These are phyloP conservation scores for Acanthamoeba polyphaga DNA, from an alignment of 208 protist genomes.

Conservation along the genomic window DNA sequence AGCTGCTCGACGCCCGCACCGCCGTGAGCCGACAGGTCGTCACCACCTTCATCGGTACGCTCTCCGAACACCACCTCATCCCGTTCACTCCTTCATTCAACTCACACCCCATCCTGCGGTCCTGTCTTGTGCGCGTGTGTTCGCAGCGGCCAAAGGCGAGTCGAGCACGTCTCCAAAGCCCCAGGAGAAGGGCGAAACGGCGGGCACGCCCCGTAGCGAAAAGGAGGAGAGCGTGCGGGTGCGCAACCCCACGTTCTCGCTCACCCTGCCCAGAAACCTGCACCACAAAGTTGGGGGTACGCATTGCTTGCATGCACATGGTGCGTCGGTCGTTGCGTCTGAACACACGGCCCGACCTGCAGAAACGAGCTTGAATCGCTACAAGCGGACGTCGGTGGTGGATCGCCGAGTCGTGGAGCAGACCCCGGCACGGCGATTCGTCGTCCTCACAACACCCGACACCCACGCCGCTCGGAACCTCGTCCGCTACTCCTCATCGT, in stretches of 20 bases:
- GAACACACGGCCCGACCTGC: too few relatives aligned
- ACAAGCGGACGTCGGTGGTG: background rate
- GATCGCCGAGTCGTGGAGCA: background rate
- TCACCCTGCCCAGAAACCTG: background rate
- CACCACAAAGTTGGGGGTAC: background rate
- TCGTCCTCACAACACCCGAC: constrained; percentile 3
- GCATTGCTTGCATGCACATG: background rate
- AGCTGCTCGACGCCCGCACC: background rate
- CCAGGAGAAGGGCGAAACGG: background rate
- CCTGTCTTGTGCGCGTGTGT: too few relatives aligned
- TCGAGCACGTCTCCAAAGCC: background rate
- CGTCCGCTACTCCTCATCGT: background rate
- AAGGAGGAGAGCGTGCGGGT: background rate
- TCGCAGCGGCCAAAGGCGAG: background rate
- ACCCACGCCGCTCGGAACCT: background rate
- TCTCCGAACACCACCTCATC: background rate
- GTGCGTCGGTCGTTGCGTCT: background rate
- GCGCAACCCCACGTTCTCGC: constrained; percentile 3
- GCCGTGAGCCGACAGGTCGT: background rate
- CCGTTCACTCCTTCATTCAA: background rate
- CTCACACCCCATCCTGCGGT: background rate
- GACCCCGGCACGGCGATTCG: background rate
- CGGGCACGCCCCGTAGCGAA: background rate
- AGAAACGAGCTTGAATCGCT: background rate
- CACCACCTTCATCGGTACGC: background rate